phyloP scores from a whole-genome alignment of 495 filamentous ascomycete genomes.

The Neurospora sp. region DNA sequence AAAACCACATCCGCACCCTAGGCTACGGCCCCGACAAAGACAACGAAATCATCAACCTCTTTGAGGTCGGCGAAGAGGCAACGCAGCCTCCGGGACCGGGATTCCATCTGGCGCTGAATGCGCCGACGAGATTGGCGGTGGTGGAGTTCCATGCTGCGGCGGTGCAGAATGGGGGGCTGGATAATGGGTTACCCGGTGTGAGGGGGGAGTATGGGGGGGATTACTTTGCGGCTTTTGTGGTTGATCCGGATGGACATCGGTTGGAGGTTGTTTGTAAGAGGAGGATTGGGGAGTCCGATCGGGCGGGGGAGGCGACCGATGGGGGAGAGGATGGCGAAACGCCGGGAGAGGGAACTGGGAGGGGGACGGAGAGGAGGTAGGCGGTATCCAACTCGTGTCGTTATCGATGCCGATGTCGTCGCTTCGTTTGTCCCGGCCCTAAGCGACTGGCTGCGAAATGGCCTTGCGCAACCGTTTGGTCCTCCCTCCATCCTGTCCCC shows the following conservation, averaged over 20 bases:
- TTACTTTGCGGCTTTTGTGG: slow-evolving; percentile 35
- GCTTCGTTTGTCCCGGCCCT: no score
- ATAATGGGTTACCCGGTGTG: slow-evolving; percentile 28
- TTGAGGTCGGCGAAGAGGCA: slow-evolving; percentile 14
- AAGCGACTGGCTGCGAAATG: no score
- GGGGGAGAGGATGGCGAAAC: no score
- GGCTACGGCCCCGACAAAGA: slow-evolving; percentile 20
- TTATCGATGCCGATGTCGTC: neutral
- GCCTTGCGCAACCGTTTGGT: neutral
- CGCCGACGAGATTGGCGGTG: slow-evolving; percentile 20
- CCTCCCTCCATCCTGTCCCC: neutral
- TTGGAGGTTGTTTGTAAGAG: slow-evolving; percentile 29
- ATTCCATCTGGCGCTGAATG: slow-evolving; percentile 28
- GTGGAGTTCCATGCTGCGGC: slow-evolving; percentile 28
- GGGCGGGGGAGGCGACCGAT: no score
- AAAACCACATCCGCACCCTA: slow-evolving; percentile 12
- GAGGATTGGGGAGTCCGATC: no score
- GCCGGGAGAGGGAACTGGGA: neutral
- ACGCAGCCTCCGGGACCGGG: slow-evolving; percentile 16
- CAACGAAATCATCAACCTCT: slow-evolving; percentile 25
- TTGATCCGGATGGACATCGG: slow-evolving; percentile 30
- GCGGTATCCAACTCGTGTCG: neutral
- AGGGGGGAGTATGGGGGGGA: slow-evolving; percentile 22
- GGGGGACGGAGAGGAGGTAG: neutral
- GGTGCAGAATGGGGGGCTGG: slow-evolving; percentile 21